Percentiles rank a stretch among this genome's conserved stretches.
Evolutionary conservation across 768 basidiomycete genomes (phyloP).

Genomic region (Leccinum arenicola): DNA sequence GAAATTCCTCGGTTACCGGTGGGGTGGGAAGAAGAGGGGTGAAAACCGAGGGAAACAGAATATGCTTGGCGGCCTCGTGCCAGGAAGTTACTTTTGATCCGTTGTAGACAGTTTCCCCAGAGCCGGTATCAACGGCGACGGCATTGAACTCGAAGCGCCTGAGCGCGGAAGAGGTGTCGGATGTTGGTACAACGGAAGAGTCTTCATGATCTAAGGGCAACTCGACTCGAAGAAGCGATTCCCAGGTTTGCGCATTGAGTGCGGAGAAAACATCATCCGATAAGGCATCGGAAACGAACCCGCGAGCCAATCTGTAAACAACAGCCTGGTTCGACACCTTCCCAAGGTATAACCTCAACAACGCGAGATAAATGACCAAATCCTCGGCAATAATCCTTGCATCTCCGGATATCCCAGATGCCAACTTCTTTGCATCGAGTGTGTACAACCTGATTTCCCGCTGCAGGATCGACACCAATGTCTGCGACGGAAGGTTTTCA

Average conservation of each 20-base stretch:
- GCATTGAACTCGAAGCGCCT: conserved; percentile 73
- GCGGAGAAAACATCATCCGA: conserved; percentile 43
- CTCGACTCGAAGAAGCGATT: conserved; percentile 57
- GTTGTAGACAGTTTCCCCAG: conserved; percentile 56
- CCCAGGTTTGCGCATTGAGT: conserved; percentile 62
- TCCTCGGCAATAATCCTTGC: conserved; percentile 46
- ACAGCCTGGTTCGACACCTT: conserved; percentile 51
- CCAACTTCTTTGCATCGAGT: conserved; percentile 56
- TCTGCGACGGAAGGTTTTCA: conserved; percentile 56
- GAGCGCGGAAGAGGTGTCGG: conserved; percentile 33
- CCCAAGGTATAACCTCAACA: conserved; percentile 82
- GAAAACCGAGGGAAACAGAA: conserved; percentile 85
- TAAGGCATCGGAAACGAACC: conserved; percentile 44
- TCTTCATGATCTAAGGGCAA: conserved; percentile 28
- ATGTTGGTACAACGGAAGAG: conserved; percentile 15
- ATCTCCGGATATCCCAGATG: conserved; percentile 32
- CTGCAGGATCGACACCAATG: conserved; percentile 41
- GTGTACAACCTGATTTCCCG: conserved; percentile 57
- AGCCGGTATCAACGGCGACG: conserved; percentile 60
- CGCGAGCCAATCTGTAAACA: conserved; percentile 50
- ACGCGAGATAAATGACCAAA: conserved; percentile 70
- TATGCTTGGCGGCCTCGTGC: conserved; percentile 85
- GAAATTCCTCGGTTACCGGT: conserved; percentile 39
- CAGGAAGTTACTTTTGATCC: conserved; percentile 64
- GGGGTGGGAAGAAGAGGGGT: conserved; percentile 42